Evolutionary conservation across 805 yeast species (phyloP).

Genomic region (Yarrowia osloensis): DNA sequence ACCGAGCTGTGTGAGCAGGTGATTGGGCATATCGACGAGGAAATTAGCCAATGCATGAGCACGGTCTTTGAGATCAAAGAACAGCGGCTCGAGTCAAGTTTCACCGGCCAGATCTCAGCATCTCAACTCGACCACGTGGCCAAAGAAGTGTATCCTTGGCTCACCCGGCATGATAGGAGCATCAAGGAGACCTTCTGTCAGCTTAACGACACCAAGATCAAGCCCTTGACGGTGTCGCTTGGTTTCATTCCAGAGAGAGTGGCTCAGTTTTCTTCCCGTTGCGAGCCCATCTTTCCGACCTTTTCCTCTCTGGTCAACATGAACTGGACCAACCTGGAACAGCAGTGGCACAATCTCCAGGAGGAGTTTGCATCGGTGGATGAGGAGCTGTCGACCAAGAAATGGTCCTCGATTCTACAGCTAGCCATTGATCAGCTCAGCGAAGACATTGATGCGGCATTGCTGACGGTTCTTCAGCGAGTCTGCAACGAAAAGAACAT

Average conservation of each 20-base stretch:
- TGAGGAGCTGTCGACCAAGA: slow-evolving; percentile 35
- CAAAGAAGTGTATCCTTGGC: slow-evolving; percentile 34
- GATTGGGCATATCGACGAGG: slow-evolving; percentile 36
- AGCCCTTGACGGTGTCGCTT: slow-evolving; percentile 37
- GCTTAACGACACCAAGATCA: slow-evolving; percentile 32
- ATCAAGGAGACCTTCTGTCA: slow-evolving; percentile 34
- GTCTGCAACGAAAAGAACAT: slow-evolving; percentile 6
- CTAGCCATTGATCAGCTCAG: neutral
- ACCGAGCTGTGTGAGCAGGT: slow-evolving; percentile 38
- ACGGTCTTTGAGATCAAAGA: slow-evolving; percentile 36
- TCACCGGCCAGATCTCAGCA: neutral
- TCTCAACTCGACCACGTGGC: slow-evolving; percentile 22
- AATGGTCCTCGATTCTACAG: slow-evolving; percentile 35
- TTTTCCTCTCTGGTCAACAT: slow-evolving; percentile 33
- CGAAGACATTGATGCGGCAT: slow-evolving; percentile 6
- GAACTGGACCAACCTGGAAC: slow-evolving; percentile 34
- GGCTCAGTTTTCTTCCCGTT: slow-evolving; percentile 34
- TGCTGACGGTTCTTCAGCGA: neutral
- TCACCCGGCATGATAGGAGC: slow-evolving; percentile 32
- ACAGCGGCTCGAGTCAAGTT: slow-evolving; percentile 15
- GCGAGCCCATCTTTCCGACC: slow-evolving; percentile 34
- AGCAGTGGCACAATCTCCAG: slow-evolving; percentile 31
- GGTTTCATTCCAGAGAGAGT: slow-evolving; percentile 36
- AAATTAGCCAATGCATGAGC: slow-evolving; percentile 34
- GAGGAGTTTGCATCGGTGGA: slow-evolving; percentile 33